Conservation (phyloP, 2,329 filamentous ascomycete genomes). For the Lithohypha guttulata region DNA sequence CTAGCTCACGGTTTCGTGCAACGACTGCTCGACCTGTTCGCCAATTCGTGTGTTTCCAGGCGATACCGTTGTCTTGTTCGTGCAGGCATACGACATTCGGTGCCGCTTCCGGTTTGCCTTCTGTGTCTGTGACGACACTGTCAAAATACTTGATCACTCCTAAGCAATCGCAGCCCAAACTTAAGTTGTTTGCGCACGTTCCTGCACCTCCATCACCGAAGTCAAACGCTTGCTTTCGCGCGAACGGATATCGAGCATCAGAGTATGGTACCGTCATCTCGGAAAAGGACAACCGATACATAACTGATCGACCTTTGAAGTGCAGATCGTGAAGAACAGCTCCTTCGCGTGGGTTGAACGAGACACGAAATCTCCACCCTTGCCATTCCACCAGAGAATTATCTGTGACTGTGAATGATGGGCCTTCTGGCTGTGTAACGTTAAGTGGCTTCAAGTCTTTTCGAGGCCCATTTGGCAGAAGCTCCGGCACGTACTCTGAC, state of each 20-base stretch:
- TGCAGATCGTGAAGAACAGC: conserved; percentile 59
- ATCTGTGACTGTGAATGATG: conserved; percentile 50
- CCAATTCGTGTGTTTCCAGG: conserved; percentile 63
- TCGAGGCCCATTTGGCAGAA: conserved; percentile 39
- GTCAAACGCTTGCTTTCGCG: conserved; percentile 62
- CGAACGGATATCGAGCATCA: conserved; percentile 54
- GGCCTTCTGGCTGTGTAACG: conserved; percentile 59
- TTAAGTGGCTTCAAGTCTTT: conserved; percentile 57
- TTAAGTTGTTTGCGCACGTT: conserved; percentile 55
- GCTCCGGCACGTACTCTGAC: conserved; percentile 42
- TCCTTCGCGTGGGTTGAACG: conserved; percentile 59
- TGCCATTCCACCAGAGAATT: conserved; percentile 47
- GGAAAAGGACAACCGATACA: conserved; percentile 56
- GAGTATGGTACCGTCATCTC: conserved; percentile 63
- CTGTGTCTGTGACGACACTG: conserved; percentile 40
- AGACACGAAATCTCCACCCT: conserved; percentile 58
- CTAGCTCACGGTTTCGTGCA: conserved; percentile 50
- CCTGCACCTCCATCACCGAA: conserved; percentile 60
- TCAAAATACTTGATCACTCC: conserved; percentile 59
- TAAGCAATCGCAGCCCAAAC: conserved; percentile 57
- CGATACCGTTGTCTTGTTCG: conserved; percentile 58
- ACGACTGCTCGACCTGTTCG: conserved; percentile 52
- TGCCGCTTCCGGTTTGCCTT: conserved; percentile 42
- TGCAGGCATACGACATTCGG: conserved; percentile 58
- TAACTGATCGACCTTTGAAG: conserved; percentile 54